phyloP scores from a whole-genome alignment of 2,329 filamentous ascomycete species.

The Fusarium sp. region DNA sequence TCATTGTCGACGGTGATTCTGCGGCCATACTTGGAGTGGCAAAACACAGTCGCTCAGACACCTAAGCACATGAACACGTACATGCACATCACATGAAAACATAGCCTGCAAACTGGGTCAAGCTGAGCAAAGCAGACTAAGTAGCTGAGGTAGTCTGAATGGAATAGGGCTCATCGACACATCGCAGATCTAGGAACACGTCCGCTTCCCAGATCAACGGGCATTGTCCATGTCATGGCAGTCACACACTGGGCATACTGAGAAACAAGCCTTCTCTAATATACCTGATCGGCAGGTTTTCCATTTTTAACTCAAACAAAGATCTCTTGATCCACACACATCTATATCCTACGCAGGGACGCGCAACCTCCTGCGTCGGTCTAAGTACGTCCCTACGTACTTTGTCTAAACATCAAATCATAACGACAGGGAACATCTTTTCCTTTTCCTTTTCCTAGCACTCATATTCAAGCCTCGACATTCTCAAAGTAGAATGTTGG shows the following conservation, averaged over 20 bases:
- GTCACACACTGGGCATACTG: background rate
- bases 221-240: constrained; percentile 4
- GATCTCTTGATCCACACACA: constrained; percentile 24
- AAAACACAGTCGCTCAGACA: constrained; percentile 7
- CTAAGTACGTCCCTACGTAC: constrained; percentile 13
- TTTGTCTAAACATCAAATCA: constrained; percentile 26
- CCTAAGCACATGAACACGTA: background rate
- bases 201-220: background rate
- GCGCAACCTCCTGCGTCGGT: constrained; percentile 14
- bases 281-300: constrained; percentile 25
- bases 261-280: constrained; percentile 22
- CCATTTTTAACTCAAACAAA: constrained; percentile 24
- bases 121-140: background rate
- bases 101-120: constrained; percentile 3
- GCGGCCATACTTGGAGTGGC: background rate
- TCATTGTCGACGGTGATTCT: constrained; percentile 1
- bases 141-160: constrained; percentile 11
- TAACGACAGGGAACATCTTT: constrained; percentile 15
- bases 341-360: constrained; percentile 30
- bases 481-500: constrained; percentile 91
- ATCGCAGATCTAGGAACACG: constrained; percentile 17
- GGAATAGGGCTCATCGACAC: constrained; percentile 3
- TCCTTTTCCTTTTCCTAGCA: background rate
- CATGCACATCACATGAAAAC: background rate
- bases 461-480: constrained; percentile 61